Conservation (phyloP, 495 filamentous ascomycete species). For the Penicillium fimorum region DNA sequence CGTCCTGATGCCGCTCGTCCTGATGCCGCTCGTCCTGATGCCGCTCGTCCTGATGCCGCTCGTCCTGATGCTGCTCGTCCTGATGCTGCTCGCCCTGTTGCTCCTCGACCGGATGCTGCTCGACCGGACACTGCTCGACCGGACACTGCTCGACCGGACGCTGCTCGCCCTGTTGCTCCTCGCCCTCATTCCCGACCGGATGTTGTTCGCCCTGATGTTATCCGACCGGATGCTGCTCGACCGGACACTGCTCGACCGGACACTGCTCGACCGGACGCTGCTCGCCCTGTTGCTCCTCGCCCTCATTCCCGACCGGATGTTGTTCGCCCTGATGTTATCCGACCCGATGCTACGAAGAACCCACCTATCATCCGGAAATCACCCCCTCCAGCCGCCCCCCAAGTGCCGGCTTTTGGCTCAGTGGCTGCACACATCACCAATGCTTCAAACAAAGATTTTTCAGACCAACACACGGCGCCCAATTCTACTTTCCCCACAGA, state of each 20-base stretch:
- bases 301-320: background rate
- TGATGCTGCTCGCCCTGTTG: too few species aligned
- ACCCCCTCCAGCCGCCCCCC: constrained; percentile 75
- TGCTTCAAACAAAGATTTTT: constrained; percentile 28
- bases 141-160: background rate
- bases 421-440: constrained; percentile 35
- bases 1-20: background rate
- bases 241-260: constrained; percentile 25
- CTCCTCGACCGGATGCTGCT: background rate
- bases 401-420: constrained; percentile 80
- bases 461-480: constrained; percentile 44
- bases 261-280: constrained; percentile 13
- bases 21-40: background rate
- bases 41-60: background rate
- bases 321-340: constrained; percentile 17
- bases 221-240: constrained; percentile 23
- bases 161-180: constrained; percentile 11
- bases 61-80: background rate
- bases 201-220: constrained; percentile 2
- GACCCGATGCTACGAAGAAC: constrained; percentile 42
- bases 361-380: constrained; percentile 43
- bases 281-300: constrained; percentile 1
- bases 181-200: background rate
- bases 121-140: background rate
- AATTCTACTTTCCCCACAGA: constrained; percentile 33